Evolutionary conservation across 2,329 filamentous ascomycete species (phyloP).

Genomic region (Diaporthe vexans): DNA sequence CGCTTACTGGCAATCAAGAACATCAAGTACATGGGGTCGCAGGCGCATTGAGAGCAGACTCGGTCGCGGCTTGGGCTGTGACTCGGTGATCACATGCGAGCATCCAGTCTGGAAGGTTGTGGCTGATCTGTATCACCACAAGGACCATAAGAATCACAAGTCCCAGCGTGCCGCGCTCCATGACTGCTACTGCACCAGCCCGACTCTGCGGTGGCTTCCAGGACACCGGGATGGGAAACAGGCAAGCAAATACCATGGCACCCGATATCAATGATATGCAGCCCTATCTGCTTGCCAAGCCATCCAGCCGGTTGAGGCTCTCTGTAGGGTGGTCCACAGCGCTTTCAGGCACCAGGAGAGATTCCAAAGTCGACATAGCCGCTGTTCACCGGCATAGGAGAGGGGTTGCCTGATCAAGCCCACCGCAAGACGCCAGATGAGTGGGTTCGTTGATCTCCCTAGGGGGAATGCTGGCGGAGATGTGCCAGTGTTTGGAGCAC

Average conservation of each 20-base stretch:
- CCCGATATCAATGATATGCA: background rate
- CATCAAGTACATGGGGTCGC: background rate
- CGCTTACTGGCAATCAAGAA: background rate
- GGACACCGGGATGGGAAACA: background rate
- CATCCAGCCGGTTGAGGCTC: background rate
- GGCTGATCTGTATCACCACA: background rate
- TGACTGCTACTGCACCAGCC: background rate
- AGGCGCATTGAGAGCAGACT: background rate
- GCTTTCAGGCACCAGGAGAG: background rate
- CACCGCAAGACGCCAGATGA: too few relatives aligned
- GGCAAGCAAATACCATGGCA: background rate
- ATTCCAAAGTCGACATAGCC: background rate
- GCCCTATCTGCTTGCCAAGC: background rate
- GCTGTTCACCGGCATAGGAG: background rate
- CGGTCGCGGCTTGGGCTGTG: background rate
- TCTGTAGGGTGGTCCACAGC: too few relatives aligned
- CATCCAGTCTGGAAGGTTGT: background rate
- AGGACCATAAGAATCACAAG: background rate
- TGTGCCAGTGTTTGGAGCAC: background rate
- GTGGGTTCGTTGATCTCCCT: too few relatives aligned
- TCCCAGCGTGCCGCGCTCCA: background rate
- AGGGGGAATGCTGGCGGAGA: background rate
- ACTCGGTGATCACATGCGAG: background rate
- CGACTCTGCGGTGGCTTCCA: background rate
- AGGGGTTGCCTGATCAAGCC: too few relatives aligned